These are phyloP conservation scores for Populus tremula DNA, from an alignment of 345 rosid genomes.

Conservation along the genomic window DNA sequence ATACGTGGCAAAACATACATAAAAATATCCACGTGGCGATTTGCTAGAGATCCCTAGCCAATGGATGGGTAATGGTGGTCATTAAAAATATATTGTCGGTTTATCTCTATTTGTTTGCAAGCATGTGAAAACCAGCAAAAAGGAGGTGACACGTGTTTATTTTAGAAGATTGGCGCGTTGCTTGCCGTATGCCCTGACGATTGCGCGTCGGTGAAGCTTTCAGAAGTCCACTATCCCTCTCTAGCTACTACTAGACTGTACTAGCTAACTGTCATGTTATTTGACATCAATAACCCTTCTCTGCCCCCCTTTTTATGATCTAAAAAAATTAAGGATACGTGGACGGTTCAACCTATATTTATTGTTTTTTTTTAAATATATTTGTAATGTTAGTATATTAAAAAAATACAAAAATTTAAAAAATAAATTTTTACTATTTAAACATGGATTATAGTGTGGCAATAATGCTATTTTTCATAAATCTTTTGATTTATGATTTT, in stretches of 20 bases:
- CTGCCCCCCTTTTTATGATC: too few species aligned
- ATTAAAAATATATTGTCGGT: constrained; percentile 28
- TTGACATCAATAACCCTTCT: constrained; percentile 14
- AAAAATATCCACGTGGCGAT: constrained; percentile 26
- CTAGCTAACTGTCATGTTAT: background rate
- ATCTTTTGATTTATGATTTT: too few species aligned
- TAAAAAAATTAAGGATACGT: background rate
- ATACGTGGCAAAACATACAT: constrained; percentile 8
- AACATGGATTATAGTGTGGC: too few species aligned
- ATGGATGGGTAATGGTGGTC: constrained; percentile 27
- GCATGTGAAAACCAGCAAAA: background rate
- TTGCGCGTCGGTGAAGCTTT: constrained; percentile 27
- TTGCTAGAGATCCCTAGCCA: background rate
- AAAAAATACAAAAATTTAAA: too few species aligned
- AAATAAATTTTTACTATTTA: too few species aligned
- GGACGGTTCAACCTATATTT: too few species aligned
- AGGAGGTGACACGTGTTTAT: constrained; percentile 14
- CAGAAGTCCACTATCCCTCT: constrained; percentile 4
- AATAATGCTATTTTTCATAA: too few species aligned
- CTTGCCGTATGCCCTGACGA: constrained; percentile 38
- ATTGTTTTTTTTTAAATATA: too few species aligned
- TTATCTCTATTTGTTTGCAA: background rate
- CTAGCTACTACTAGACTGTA: background rate
- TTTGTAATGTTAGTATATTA: too few species aligned
- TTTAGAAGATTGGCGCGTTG: constrained; percentile 8